These are phyloP conservation scores for Abortiporus biennis DNA, from an alignment of 1,284 basidiomycete genomes.

Conservation along the genomic window DNA sequence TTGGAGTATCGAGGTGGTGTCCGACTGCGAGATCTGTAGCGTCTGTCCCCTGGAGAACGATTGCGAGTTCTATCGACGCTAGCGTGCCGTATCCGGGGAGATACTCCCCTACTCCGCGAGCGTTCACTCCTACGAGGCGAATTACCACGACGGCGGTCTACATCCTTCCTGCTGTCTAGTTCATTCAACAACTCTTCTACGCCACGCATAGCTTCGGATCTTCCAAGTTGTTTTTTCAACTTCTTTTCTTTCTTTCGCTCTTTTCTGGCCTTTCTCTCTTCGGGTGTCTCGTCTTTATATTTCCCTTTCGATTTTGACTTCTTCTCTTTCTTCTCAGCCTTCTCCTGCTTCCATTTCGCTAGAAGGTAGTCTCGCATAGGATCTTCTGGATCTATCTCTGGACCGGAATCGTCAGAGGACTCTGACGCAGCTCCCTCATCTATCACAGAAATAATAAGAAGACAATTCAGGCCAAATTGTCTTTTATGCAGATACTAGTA, in stretches of 20 bases:
- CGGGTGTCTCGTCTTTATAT: slow-evolving; percentile 71
- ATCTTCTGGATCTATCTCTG: slow-evolving; percentile 89
- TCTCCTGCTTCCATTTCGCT: slow-evolving; percentile 63
- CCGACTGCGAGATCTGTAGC: slow-evolving; percentile 4
- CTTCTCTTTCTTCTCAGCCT: slow-evolving; percentile 53
- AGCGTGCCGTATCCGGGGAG: neutral
- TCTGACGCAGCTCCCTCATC: slow-evolving; percentile 53
- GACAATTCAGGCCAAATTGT: neutral
- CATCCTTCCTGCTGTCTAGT: slow-evolving; percentile 18
- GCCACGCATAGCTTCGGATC: slow-evolving; percentile 38
- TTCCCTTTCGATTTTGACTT: slow-evolving; percentile 48
- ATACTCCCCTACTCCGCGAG: slow-evolving; percentile 9
- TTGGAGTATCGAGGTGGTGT: neutral
- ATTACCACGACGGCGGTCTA: slow-evolving; percentile 13
- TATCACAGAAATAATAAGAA: slow-evolving; percentile 14
- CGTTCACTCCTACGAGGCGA: slow-evolving; percentile 15
- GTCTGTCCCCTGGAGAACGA: slow-evolving; percentile 5
- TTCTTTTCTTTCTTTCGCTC: slow-evolving; percentile 59
- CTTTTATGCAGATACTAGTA: slow-evolving; percentile 11
- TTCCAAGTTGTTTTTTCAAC: slow-evolving; percentile 35
- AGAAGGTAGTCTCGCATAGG: slow-evolving; percentile 93
- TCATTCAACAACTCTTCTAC: slow-evolving; percentile 42
- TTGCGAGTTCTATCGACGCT: neutral
- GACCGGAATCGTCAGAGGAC: slow-evolving; percentile 59
- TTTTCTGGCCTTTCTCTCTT: slow-evolving; percentile 66